Evolutionary conservation across 176 grass and related monocot genomes (phyloP).

Genomic region (Paspalum notatum): DNA sequence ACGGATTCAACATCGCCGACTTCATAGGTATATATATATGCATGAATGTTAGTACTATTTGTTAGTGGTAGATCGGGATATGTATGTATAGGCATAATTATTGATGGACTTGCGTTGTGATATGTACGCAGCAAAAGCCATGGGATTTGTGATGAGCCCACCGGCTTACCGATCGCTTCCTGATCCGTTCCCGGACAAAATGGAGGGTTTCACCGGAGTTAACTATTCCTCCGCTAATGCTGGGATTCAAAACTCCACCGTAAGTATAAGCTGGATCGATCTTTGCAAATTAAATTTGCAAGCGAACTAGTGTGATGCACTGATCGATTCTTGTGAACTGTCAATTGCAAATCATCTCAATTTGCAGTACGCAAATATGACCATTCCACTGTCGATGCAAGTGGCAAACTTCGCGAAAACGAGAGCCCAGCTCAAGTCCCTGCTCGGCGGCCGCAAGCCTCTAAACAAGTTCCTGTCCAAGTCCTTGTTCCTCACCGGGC

Average conservation of each 20-base stretch:
- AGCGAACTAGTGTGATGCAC: not conserved
- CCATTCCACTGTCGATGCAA: constrained; percentile 31
- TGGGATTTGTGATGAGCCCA: constrained; percentile 48
- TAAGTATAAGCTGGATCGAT: too few relatives aligned
- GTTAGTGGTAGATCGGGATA: too few relatives aligned
- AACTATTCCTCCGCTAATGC: constrained; percentile 44
- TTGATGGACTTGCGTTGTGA: too few relatives aligned
- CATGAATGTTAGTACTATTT: too few relatives aligned
- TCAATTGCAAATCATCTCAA: too few relatives aligned
- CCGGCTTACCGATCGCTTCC: constrained; percentile 31
- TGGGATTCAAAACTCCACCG: constrained; percentile 25
- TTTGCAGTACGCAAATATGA: not conserved
- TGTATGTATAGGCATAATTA: too few relatives aligned
- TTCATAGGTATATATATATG: constrained; percentile 23
- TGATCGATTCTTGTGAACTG: too few relatives aligned
- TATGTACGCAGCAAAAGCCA: constrained; percentile 12
- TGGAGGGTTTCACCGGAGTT: constrained; percentile 24
- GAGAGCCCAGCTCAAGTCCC: not conserved
- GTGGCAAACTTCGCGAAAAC: not conserved
- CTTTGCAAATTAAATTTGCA: not conserved
- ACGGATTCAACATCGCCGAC: constrained; percentile 50
- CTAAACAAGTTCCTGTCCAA: not conserved
- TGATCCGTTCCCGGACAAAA: not conserved
- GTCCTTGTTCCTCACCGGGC: too few relatives aligned
- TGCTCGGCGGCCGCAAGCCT: not conserved